Evolutionary conservation across 1,139 yeast genomes (phyloP).

Genomic region (Geotrichum klebahnii): DNA sequence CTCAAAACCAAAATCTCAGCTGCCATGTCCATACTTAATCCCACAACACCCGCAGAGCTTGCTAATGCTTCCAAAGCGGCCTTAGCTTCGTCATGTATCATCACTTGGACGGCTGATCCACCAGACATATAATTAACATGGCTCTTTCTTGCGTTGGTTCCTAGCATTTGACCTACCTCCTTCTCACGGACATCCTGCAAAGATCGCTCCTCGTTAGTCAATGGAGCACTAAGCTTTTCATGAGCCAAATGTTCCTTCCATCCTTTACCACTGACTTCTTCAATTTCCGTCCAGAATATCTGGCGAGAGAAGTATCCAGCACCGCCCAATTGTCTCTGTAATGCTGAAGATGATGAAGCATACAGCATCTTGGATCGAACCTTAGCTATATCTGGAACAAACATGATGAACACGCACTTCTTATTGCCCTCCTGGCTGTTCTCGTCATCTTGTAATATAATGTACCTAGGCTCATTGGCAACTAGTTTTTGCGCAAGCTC

Average conservation of each 20-base stretch:
- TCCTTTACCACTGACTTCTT: conserved; percentile 55
- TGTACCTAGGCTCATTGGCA: conserved; percentile 57
- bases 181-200: conserved; percentile 46
- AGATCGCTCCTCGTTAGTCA: conserved; percentile 60
- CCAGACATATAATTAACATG: conserved; percentile 25
- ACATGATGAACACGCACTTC: conserved; percentile 58
- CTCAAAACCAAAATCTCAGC: conserved; percentile 36
- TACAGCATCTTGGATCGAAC: conserved; percentile 88
- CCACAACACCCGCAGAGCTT: conserved; percentile 24
- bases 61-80: conserved; percentile 19
- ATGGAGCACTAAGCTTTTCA: conserved; percentile 43
- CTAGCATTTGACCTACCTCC: conserved; percentile 37
- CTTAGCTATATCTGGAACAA: conserved; percentile 81
- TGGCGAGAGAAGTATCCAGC: conserved; percentile 55
- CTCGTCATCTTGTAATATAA: conserved; percentile 47
- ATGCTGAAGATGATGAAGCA: conserved; percentile 80
- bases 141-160: conserved; percentile 33
- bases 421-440: no score
- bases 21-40: conserved; percentile 27
- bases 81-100: conserved; percentile 9
- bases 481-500: conserved; percentile 40
- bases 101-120: conserved; percentile 6
- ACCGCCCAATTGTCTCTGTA: conserved; percentile 67
- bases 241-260: conserved; percentile 45
- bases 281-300: conserved; percentile 54